Base-by-base conservation (phyloP, 768 basidiomycete genomes). In the Boletus barrowsii region DNA sequence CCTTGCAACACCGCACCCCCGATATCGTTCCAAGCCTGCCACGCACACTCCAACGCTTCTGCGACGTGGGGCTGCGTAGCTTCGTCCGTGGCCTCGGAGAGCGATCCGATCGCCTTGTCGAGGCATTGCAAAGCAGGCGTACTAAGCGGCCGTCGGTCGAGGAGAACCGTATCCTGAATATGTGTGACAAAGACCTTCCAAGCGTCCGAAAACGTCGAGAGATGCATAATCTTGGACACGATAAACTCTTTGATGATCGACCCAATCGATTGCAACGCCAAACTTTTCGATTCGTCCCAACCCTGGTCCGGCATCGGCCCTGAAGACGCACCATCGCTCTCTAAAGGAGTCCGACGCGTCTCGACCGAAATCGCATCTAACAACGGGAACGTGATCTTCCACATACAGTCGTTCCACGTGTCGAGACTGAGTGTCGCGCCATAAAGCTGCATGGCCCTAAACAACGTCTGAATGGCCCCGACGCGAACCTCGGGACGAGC, bases 391-490 rank as follows among this genome's bases (percentile, higher is more conserved):
- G 90, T 84, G 53, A 98, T 81, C 66, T 87, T 86, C 88, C 91
- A 93, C n/a, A 96, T 77, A 55, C 93, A 93, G 49, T 90, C 83
- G 40, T 88, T 83, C 96, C 96, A 99, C 0, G 88, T 90, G 7
- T 85, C 85, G 37, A 80, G 66, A 62, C 86, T 89, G 47, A 99
- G 75, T 0, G 87, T 91, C 9, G 86, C 84, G 3, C 96, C 96
- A 65, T 99, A 98, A 10, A 98, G 77, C 69, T 96, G 93, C 74
- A 98, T 83, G 3, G 93, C 91, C 45, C 95, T 81, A 73, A 97
- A 98, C 49, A 99, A 68, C 2, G 95, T 98, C 70, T 97, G 94
- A 42, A 98, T 95, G 10, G 96, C 94, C 1, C 93, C 93, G 59
- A 90, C 88, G 17, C 95, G 83, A 1, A 96, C 93, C 66, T 99